Conservation (phyloP, 129 eudicot genomes). For the Pulicaria dysenterica region DNA sequence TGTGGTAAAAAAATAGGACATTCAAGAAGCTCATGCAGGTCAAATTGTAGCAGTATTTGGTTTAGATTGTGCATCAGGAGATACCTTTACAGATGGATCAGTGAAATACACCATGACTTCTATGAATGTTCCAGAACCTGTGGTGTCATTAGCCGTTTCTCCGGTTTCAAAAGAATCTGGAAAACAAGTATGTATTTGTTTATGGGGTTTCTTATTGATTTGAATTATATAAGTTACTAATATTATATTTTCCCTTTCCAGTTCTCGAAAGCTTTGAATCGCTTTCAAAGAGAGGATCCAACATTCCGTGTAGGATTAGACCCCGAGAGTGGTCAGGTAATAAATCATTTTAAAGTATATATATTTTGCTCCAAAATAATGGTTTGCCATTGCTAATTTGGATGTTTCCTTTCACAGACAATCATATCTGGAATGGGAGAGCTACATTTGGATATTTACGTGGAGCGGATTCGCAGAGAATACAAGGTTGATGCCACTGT, state of each 20-base stretch:
- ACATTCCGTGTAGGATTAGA: conserved; percentile 98
- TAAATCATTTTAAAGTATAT: neutral
- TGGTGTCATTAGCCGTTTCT: conserved; percentile 90
- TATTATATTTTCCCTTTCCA: conserved; percentile 29
- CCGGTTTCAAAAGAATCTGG: conserved; percentile 97
- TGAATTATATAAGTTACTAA: conserved; percentile 1
- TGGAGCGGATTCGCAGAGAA: conserved; percentile 90
- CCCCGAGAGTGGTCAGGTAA: conserved; percentile 88
- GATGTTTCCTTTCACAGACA: conserved; percentile 61
- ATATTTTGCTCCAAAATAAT: neutral
- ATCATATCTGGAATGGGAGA: conserved; percentile 99
- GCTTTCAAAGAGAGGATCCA: conserved; percentile 96
- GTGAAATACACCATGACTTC: conserved; percentile 98
- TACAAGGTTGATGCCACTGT: conserved; percentile 91
- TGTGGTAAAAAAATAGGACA: conserved; percentile 56
- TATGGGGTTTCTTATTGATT: neutral
- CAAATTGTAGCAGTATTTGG: conserved; percentile 99
- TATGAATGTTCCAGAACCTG: conserved; percentile 98
- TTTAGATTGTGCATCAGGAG: conserved; percentile 99
- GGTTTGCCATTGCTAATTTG: conserved; percentile 12
- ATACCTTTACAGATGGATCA: conserved; percentile 95
- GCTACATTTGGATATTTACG: conserved; percentile 87
- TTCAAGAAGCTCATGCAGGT: conserved; percentile 99
- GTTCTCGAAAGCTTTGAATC: conserved; percentile 98
- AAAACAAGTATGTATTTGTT: conserved; percentile 63